Conservation (phyloP, 1,284 basidiomycete species). For the Tylopilus sp. region DNA sequence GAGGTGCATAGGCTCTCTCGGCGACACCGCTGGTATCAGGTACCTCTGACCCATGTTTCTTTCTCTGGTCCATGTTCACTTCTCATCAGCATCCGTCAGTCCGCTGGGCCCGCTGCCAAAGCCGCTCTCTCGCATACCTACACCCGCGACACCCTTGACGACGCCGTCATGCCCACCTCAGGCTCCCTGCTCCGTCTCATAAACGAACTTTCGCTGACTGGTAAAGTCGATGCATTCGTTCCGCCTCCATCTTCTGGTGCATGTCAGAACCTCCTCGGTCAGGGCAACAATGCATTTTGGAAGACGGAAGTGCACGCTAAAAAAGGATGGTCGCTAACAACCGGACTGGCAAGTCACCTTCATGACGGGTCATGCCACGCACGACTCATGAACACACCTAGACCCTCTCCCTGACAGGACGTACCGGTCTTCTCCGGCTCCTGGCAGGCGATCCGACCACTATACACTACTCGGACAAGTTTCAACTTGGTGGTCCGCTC, state of each 20-base stretch:
- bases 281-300: conserved; percentile 62
- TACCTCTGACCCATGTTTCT: conserved; percentile 30
- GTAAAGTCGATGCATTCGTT: conserved; percentile 22
- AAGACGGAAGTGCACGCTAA: conserved; percentile 71
- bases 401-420: conserved; percentile 63
- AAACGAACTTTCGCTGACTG: conserved; percentile 24
- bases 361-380: too few relatives aligned
- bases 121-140: conserved; percentile 82
- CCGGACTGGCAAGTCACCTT: conserved; percentile 49
- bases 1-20: conserved; percentile 69
- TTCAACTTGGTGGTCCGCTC: conserved; percentile 93
- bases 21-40: conserved; percentile 78
- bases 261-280: conserved; percentile 44
- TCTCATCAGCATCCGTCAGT: conserved; percentile 67
- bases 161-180: conserved; percentile 41
- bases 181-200: conserved; percentile 21
- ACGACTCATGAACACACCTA: conserved; percentile 27
- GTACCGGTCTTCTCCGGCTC: conserved; percentile 60
- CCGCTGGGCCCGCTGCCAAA: conserved; percentile 79
- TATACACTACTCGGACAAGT: conserved; percentile 74
- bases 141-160: conserved; percentile 78
- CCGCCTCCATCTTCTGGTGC: neutral
- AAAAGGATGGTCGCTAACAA: conserved; percentile 54
- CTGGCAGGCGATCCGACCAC: conserved; percentile 40
- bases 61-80: conserved; percentile 6